Conservation (phyloP, 805 yeast genomes). For the Ogataea trehaloabstinens region DNA sequence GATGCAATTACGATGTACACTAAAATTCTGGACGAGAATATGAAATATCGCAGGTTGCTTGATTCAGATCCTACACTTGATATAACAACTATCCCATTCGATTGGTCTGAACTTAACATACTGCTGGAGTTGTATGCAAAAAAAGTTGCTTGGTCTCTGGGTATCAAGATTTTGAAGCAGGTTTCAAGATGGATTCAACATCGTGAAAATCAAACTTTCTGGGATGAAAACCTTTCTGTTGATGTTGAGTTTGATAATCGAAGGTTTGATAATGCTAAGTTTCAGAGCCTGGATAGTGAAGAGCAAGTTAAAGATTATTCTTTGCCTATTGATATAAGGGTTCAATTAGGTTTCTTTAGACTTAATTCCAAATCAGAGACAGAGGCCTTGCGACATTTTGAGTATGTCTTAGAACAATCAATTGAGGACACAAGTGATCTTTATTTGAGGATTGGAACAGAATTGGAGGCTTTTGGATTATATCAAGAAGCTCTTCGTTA, state of each 20-base stretch:
- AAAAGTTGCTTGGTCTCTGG: slow-evolving; percentile 60
- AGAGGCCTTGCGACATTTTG: slow-evolving; percentile 75
- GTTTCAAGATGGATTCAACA: slow-evolving; percentile 82
- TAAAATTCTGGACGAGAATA: slow-evolving; percentile 60
- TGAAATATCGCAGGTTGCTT: slow-evolving; percentile 34
- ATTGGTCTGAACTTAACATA: slow-evolving; percentile 87
- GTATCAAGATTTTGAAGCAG: slow-evolving; percentile 61
- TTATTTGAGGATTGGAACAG: slow-evolving; percentile 71
- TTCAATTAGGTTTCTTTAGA: slow-evolving; percentile 74
- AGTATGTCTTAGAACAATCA: slow-evolving; percentile 49
- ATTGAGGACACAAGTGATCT: slow-evolving; percentile 69
- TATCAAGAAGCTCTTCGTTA: slow-evolving; percentile 75
- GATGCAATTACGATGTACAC: slow-evolving; percentile 76
- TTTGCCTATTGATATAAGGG: slow-evolving; percentile 85
- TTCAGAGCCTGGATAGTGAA: slow-evolving; percentile 37
- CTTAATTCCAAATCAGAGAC: slow-evolving; percentile 57
- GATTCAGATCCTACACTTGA: slow-evolving; percentile 22
- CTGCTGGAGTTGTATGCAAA: slow-evolving; percentile 76
- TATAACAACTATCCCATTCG: slow-evolving; percentile 53
- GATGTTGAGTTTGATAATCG: slow-evolving; percentile 86
- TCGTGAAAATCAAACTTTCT: slow-evolving; percentile 61
- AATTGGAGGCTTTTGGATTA: slow-evolving; percentile 64
- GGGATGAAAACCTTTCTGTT: slow-evolving; percentile 56
- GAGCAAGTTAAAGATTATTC: slow-evolving; percentile 42
- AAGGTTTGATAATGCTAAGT: slow-evolving; percentile 47